Base-by-base conservation (phyloP, 768 basidiomycete species). In the Naganishia randhawae region DNA sequence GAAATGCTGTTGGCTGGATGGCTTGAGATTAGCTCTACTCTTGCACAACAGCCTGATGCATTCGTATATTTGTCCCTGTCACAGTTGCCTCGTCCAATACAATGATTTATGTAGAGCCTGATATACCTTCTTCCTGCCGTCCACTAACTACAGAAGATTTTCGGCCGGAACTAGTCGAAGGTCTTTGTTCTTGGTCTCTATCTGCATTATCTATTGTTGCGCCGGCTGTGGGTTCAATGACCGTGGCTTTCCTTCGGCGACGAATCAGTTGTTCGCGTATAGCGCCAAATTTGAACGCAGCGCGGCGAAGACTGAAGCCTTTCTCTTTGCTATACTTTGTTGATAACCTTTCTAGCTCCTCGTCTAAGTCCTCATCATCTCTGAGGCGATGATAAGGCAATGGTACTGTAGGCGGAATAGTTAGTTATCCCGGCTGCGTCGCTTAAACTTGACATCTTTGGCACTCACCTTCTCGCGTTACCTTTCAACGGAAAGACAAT, bases 161-260 rank as follows among this genome's bases (percentile, higher is more conserved):
- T 1, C 7, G 9, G 9, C n/a, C 54, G 25, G 33, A 55, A 55
- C 33, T 17, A 1, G 57, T 35, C 33, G 22, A 41, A 14, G 35
- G 57, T 35, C 57, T 42, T 3, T 45, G 57, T 55, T 75, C 74
- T 63, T 77, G 76, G n/a, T 75, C 76, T 35, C 75, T 69, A 39
- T 72, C 61, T 7, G 27, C 29, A n/a, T 67, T 64, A 53, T 74
- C 70, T 31, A 74, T 75, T 41, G 72, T 71, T 11, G 74, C 67
- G 10, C 75, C 77, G n/a, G 68, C 72, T 68, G 75, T 71, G 27
- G 72, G 67, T 22, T 65, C 63, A n/a, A 37, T 31, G 37, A 50
- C 33, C 14, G 6, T 37, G 9, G 14, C 51, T 39, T 4, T 51
- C 45, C 37, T 48, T 16, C 52, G 32, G 19, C 42, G 50, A 14